Evolutionary conservation across 2,329 filamentous ascomycete genomes (phyloP), one percentile per base, ranked within the genome.

Genomic region (Gaeumannomyces tritici): DNA sequence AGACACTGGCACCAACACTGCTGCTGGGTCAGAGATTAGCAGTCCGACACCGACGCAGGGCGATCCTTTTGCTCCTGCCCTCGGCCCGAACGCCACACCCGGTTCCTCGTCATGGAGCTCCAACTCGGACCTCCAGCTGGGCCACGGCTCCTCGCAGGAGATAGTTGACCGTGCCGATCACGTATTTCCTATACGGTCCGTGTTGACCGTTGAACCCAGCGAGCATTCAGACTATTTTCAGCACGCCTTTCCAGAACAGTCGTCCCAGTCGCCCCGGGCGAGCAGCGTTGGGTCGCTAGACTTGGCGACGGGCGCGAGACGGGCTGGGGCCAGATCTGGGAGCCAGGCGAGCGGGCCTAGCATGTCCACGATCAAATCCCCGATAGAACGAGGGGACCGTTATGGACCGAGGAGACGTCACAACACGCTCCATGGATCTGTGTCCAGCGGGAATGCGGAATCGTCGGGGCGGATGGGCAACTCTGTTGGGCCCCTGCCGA

Each of bases 111-210:
- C 78, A 21, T 77, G 73, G 74, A 79, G 77, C 62, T 67, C 70
- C 11, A 68, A 70, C 51, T 79, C 77, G 2, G 79, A 80, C 33
- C 73, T 67, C 55, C 78, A 79, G 61, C 68, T 71, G 5, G 71
- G 72, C 18, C 67, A 74, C 58, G 66, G 67, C 61, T 70, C 66
- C 62, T 70, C 67, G 59, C 69, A 70, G 27, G 75, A 58, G 28
- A 12, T 13, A 18, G 28, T 6, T 11, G 56, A 77, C 59, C 69
- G 71, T 31, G 71, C 73, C 35, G 81, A 93, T 69, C 83, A 89
- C 62, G 88, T 93, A 6, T 93, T 90, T 63, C 90, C 90, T n/a
- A 89, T 93, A 35, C 84, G 89, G 59, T 92, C 89, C n/a, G 87
- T 90, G 56, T 79, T 93, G 28, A 89, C 85, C 8, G 84, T 93